These are phyloP conservation scores for Hymenoscyphus occultus DNA, from an alignment of 2,329 filamentous ascomycete genomes.

Conservation along the genomic window DNA sequence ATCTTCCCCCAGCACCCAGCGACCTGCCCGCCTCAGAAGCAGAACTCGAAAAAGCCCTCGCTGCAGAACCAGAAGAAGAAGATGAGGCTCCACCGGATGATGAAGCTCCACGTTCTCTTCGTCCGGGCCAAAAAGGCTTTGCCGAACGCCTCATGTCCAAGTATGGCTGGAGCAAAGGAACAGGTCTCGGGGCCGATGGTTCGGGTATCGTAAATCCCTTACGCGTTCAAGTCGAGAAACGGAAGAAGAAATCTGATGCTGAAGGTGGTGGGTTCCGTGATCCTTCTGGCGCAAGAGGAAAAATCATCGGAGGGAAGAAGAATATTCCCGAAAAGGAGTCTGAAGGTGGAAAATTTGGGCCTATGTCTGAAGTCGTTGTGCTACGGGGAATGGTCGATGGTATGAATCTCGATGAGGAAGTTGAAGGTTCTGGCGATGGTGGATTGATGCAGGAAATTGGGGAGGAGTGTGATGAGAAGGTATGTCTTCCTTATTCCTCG, in stretches of 20 bases:
- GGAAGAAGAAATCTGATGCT: conserved; percentile 73
- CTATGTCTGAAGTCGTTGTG: conserved; percentile 79
- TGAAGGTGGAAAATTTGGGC: conserved; percentile 58
- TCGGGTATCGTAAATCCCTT: conserved; percentile 84
- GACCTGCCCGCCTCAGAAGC: conserved; percentile 52
- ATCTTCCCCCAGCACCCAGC: conserved; percentile 48
- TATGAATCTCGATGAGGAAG: conserved; percentile 76
- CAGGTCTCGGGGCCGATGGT: conserved; percentile 78
- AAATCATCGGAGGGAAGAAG: conserved; percentile 75
- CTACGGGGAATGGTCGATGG: conserved; percentile 82
- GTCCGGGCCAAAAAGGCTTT: conserved; percentile 79
- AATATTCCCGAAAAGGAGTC: conserved; percentile 42
- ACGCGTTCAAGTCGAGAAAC: conserved; percentile 79
- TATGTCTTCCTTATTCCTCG: conserved; percentile 35
- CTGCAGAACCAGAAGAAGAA: conserved; percentile 39
- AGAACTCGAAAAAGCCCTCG: conserved; percentile 46
- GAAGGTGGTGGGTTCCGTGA: conserved; percentile 76
- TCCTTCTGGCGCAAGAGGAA: conserved; percentile 57
- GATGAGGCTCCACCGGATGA: conserved; percentile 37
- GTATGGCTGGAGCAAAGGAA: conserved; percentile 88
- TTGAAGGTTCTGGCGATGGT: conserved; percentile 57
- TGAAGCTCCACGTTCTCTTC: conserved; percentile 53
- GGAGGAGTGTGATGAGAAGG: conserved; percentile 83
- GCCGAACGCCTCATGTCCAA: conserved; percentile 87
- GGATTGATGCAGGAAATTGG: conserved; percentile 90